These are phyloP conservation scores for Linnemannia zychae DNA, from an alignment of 192 early-diverging fungal genomes.

Conservation along the genomic window DNA sequence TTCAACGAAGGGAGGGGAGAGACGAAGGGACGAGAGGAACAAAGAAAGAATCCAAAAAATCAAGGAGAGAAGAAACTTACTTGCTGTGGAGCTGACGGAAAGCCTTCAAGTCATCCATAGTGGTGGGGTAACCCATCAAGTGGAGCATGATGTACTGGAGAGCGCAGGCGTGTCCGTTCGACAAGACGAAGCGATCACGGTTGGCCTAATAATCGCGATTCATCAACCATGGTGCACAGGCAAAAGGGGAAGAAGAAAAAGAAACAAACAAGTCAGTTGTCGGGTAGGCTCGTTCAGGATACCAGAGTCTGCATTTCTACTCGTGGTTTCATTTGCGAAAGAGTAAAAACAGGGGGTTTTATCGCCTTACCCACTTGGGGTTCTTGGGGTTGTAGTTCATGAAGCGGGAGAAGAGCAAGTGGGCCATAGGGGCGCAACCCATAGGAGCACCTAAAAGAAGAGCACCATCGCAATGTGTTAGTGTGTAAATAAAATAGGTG, in stretches of 20 bases:
- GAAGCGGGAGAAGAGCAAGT: slow-evolving; percentile 88
- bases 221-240: neutral
- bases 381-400: slow-evolving; percentile 90
- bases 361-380: slow-evolving; percentile 83
- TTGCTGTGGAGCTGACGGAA: slow-evolving; percentile 89
- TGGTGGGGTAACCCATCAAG: slow-evolving; percentile 90
- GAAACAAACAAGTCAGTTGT: neutral
- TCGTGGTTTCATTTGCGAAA: neutral
- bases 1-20: too few relatives aligned
- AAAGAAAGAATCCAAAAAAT: neutral
- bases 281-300: neutral
- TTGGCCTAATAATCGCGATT: slow-evolving; percentile 77
- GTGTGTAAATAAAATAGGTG: neutral
- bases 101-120: slow-evolving; percentile 91
- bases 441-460: slow-evolving; percentile 86
- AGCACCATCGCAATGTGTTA: neutral
- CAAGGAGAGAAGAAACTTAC: slow-evolving; percentile 59
- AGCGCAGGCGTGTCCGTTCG: slow-evolving; percentile 96
- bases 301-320: neutral
- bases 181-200: slow-evolving; percentile 98
- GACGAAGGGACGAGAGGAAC: too few relatives aligned
- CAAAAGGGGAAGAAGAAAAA: neutral
- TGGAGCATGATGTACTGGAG: slow-evolving; percentile 94
- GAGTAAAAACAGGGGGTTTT: neutral
- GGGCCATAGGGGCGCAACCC: slow-evolving; percentile 98